Base-by-base conservation (phyloP, 106 monocot species). In the Platanthera guangdongensis region DNA sequence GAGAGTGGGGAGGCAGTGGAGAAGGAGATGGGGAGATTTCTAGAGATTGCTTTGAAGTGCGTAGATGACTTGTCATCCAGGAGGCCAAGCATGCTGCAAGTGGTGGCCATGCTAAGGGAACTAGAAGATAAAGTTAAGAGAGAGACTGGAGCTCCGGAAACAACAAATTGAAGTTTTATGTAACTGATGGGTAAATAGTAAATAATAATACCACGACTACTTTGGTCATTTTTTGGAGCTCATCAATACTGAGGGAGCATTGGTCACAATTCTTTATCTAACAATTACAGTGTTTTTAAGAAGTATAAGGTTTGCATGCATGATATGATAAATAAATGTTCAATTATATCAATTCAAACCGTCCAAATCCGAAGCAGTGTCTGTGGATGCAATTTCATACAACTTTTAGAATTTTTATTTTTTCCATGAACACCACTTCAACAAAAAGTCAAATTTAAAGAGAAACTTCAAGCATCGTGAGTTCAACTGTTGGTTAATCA, bases 21-120 rank as follows among this genome's bases (percentile, higher is more conserved):
- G 73, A 72, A 78, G 77, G 91, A 87, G 75, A 85, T 89, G 85
- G 10, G 18, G 73, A 83, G 87, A 82, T 88, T 82, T 47, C 52
- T 91, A 59, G 87, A 91, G 59, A 77, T 91, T 9, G 57, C 89
- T 2, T 46, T 94, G 88, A 77, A 78, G 78, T 94, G 94, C 75
- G 91, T 91, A 1, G 91, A 94, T 4, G 94, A 94, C 59, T 84
- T 87, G 48, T 91, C 94, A 5, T 87, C 91, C 1, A 88, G 78
- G 81, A 76, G 94, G 81, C 94, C 91, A 11, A 94, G 75, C 73
- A 94, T 94, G 94, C 11, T 89, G 76, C 85, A 94, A 79, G 87
- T 87, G 52, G 87, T 85, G 51, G 83, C 87, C 57, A 78, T 85
- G 85, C 62, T 94, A 9, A 91, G 84, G 85, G 85, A 91, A 83